A percentile compares a stretch with the other conserved stretches of the same genome.
These are phyloP conservation scores for Aquanectria penicillioides DNA, from an alignment of 2,329 filamentous ascomycete species.

Conservation along the genomic window DNA sequence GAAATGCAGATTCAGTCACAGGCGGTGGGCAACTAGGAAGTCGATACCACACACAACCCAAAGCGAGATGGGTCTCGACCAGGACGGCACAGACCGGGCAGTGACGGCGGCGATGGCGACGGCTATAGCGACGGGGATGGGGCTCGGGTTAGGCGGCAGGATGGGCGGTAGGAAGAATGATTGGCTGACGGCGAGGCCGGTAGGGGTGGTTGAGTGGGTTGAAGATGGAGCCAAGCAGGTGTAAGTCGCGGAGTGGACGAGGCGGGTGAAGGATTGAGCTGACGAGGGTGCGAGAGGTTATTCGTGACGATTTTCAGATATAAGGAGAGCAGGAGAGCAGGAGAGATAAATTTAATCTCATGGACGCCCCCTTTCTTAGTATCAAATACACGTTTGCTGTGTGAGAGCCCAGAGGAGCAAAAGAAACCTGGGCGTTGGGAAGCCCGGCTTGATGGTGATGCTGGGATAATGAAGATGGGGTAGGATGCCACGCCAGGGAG, in stretches of 20 bases:
- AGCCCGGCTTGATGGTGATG: neutral
- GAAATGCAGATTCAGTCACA: neutral
- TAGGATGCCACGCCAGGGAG: too few relatives aligned
- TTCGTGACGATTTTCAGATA: neutral
- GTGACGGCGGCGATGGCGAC: conserved; percentile 5
- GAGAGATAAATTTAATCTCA: neutral
- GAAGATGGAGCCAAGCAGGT: conserved; percentile 15
- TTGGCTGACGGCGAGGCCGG: conserved; percentile 19
- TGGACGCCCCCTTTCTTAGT: neutral
- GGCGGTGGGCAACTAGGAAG: neutral
- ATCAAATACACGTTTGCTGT: neutral
- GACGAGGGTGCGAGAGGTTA: neutral
- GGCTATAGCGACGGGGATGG: conserved; percentile 10
- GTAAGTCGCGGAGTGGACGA: conserved; percentile 17
- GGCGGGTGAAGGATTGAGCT: neutral
- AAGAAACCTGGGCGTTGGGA: neutral
- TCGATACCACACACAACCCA: conserved; percentile 5
- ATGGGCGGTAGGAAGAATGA: conserved; percentile 13
- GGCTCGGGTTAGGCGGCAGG: conserved; percentile 4
- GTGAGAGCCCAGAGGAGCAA: neutral
- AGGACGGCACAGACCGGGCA: conserved; percentile 8
- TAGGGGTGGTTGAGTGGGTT: conserved; percentile 18
- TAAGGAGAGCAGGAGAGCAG: neutral
- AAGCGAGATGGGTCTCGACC: conserved; percentile 4
- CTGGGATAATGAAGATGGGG: neutral